Percentiles rank a stretch among this genome's conserved stretches.
Conservation (phyloP, 2,329 filamentous ascomycete species). For the Fusarium sp. region DNA sequence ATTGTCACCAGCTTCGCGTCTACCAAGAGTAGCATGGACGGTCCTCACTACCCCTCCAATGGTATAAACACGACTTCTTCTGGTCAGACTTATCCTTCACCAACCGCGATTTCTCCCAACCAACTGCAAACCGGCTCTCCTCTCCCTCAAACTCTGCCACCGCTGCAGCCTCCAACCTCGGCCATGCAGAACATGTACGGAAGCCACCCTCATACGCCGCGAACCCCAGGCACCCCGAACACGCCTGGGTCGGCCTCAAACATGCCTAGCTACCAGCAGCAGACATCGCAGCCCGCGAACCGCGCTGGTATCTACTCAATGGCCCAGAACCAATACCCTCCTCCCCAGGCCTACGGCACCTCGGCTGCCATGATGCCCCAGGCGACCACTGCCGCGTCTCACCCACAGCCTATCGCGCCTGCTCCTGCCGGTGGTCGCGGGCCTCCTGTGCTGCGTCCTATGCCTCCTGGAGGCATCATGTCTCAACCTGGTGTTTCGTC, state of each 20-base stretch:
- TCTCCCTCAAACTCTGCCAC: slow-evolving; percentile 66
- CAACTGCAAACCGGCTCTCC: slow-evolving; percentile 62
- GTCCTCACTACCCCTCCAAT: slow-evolving; percentile 66
- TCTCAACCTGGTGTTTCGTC: slow-evolving; percentile 67
- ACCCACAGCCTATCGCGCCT: slow-evolving; percentile 81
- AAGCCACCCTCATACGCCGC: slow-evolving; percentile 70
- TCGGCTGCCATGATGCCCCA: slow-evolving; percentile 74
- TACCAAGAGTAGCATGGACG: slow-evolving; percentile 64
- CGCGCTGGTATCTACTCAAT: slow-evolving; percentile 66
- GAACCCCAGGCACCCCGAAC: slow-evolving; percentile 72
- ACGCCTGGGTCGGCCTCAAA: slow-evolving; percentile 67
- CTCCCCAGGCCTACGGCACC: slow-evolving; percentile 66
- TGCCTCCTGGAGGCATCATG: slow-evolving; percentile 75
- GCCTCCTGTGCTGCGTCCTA: slow-evolving; percentile 73
- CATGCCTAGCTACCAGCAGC: slow-evolving; percentile 66
- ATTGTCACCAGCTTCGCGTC: slow-evolving; percentile 48
- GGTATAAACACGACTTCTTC: slow-evolving; percentile 66
- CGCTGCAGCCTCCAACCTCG: slow-evolving; percentile 61
- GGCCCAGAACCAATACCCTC: slow-evolving; percentile 67
- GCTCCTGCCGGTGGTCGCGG: slow-evolving; percentile 70
- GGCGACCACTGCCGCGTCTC: slow-evolving; percentile 73
- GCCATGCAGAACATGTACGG: slow-evolving; percentile 63
- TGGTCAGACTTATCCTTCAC: slow-evolving; percentile 63
- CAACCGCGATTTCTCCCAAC: slow-evolving; percentile 63
- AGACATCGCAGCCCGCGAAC: slow-evolving; percentile 60